Percentiles rank a stretch among this genome's conserved stretches.
phyloP scores from a whole-genome alignment of 2,329 filamentous ascomycete genomes.

The Knufia petricola region DNA sequence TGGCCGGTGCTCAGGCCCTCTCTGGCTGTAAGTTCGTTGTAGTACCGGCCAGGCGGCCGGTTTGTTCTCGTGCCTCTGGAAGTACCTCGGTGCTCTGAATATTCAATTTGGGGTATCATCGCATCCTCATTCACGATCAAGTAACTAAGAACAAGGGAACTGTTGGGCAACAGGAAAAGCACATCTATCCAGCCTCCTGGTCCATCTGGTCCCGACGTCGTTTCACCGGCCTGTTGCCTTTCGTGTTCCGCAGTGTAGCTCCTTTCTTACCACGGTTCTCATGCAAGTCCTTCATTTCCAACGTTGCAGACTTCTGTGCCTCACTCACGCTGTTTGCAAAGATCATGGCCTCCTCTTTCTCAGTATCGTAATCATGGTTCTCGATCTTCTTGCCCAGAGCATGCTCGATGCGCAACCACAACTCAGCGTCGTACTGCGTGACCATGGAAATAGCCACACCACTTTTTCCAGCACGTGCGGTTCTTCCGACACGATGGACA shows the following conservation, averaged over 20 bases:
- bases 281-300: conserved; percentile 70
- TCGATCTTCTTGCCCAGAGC: conserved; percentile 68
- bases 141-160: neutral
- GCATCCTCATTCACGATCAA: neutral
- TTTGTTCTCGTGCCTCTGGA: too few species aligned
- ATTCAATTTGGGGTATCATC: too few species aligned
- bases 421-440: conserved; percentile 78
- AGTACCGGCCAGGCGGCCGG: too few species aligned
- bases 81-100: too few species aligned
- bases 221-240: conserved; percentile 33
- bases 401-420: conserved; percentile 71
- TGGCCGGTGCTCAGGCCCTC: too few species aligned
- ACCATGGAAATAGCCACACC: conserved; percentile 72
- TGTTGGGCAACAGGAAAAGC: neutral
- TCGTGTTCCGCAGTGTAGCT: conserved; percentile 41
- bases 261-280: conserved; percentile 43
- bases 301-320: conserved; percentile 66
- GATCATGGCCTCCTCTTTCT: conserved; percentile 76
- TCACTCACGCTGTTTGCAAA: conserved; percentile 69
- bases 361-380: conserved; percentile 49
- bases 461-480: conserved; percentile 73
- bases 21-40: too few species aligned
- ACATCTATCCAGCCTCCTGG: conserved; percentile 54
- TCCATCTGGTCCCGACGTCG: conserved; percentile 60
- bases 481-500: conserved; percentile 78